Conservation (phyloP, 768 basidiomycete species). For the Mrakia frigida region DNA sequence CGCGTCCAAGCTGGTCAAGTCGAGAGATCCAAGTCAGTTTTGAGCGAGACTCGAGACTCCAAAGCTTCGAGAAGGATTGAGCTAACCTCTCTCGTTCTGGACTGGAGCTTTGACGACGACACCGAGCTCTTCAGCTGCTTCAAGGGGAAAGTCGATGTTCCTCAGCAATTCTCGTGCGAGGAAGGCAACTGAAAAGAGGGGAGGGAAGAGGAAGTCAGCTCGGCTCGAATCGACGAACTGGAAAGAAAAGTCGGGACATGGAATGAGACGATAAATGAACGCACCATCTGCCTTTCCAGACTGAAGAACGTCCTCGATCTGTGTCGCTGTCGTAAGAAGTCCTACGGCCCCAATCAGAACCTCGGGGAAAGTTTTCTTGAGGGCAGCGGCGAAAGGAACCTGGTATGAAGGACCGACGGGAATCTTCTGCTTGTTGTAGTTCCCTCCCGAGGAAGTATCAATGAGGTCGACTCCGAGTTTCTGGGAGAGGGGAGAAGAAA, state of each 20-base stretch:
- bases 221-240: too few species aligned
- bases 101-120: slow-evolving; percentile 63
- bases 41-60: not conserved
- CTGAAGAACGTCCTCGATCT: slow-evolving; percentile 62
- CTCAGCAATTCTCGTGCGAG: slow-evolving; percentile 64
- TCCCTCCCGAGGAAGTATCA: slow-evolving; percentile 65
- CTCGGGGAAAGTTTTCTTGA: slow-evolving; percentile 42
- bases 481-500: slow-evolving; percentile 9
- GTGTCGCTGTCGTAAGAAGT: slow-evolving; percentile 60
- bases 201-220: too few species aligned
- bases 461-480: slow-evolving; percentile 68
- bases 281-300: slow-evolving; percentile 57
- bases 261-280: too few species aligned
- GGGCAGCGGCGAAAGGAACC: slow-evolving; percentile 21
- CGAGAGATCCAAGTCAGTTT: not conserved
- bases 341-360: slow-evolving; percentile 60
- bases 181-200: slow-evolving; percentile 48
- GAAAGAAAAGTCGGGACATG: too few species aligned
- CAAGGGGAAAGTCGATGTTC: slow-evolving; percentile 58
- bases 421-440: slow-evolving; percentile 60
- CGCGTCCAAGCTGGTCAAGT: not conserved
- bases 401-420: slow-evolving; percentile 33
- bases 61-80: not conserved
- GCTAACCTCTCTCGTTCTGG: slow-evolving; percentile 56
- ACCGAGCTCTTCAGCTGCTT: slow-evolving; percentile 60